A percentile compares a stretch with the other conserved stretches of the same genome.
These are phyloP conservation scores for Alisma plantagoaquatica DNA, from an alignment of 106 monocot species.

Conservation along the genomic window DNA sequence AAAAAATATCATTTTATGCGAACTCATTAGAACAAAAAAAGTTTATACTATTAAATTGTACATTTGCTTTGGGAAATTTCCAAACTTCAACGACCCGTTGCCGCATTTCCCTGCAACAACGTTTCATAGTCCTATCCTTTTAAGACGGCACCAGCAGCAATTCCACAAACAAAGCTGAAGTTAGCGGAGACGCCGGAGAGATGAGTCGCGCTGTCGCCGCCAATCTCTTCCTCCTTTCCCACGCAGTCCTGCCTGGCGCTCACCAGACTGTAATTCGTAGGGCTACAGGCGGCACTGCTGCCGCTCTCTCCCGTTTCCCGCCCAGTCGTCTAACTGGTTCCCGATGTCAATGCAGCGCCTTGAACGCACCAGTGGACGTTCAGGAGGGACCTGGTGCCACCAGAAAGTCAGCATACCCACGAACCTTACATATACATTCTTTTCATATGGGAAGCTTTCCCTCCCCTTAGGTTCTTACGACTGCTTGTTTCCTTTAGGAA, in stretches of 20 bases:
- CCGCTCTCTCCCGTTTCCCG: constrained; percentile 3
- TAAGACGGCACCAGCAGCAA: too few species aligned
- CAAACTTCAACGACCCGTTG: too few species aligned
- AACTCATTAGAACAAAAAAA: too few species aligned
- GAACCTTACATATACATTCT: neutral
- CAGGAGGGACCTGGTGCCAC: constrained; percentile 10
- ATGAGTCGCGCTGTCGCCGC: constrained; percentile 52
- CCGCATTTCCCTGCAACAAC: too few species aligned
- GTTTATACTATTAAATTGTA: too few species aligned
- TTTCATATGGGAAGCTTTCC: neutral
- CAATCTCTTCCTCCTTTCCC: constrained; percentile 41
- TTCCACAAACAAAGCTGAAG: too few species aligned
- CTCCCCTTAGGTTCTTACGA: neutral
- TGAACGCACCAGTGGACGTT: constrained; percentile 4
- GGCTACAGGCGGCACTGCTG: neutral
- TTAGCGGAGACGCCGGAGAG: too few species aligned
- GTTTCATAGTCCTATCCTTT: too few species aligned
- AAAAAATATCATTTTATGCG: too few species aligned
- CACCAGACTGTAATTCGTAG: constrained; percentile 1
- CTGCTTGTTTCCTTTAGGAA: constrained; percentile 50
- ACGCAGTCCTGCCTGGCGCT: constrained; percentile 19
- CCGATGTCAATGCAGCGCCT: constrained; percentile 31
- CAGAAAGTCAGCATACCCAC: constrained; percentile 33
- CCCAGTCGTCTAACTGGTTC: neutral
- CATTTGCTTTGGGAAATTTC: too few species aligned